phyloP scores from a whole-genome alignment of 805 yeast genomes.

The Priceomyces haplophilus region DNA sequence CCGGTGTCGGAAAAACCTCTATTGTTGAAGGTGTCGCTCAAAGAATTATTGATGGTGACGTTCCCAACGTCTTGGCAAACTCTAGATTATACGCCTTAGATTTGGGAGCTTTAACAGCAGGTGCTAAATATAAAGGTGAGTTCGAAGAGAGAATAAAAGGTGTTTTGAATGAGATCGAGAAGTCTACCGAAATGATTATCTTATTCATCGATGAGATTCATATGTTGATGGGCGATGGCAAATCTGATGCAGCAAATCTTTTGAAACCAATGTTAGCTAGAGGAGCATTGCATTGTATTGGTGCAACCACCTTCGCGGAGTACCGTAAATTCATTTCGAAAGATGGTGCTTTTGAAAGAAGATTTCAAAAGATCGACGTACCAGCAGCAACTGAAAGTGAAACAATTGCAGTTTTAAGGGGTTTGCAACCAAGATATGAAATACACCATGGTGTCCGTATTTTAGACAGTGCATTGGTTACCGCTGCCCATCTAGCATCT shows the following conservation, averaged over 20 bases:
- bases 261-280: slow-evolving; percentile 97
- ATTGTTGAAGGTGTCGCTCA: slow-evolving; percentile 99
- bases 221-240: slow-evolving; percentile 99
- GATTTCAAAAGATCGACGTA: slow-evolving; percentile 96
- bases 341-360: slow-evolving; percentile 98
- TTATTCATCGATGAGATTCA: slow-evolving; percentile 97
- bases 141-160: slow-evolving; percentile 98
- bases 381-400: slow-evolving; percentile 90
- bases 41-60: slow-evolving; percentile 92
- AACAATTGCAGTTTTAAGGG: slow-evolving; percentile 94
- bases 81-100: slow-evolving; percentile 85
- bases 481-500: slow-evolving; percentile 92
- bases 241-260: slow-evolving; percentile 93
- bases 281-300: slow-evolving; percentile 94
- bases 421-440: slow-evolving; percentile 88
- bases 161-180: slow-evolving; percentile 89
- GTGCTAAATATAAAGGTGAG: slow-evolving; percentile 98
- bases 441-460: slow-evolving; percentile 97
- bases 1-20: slow-evolving; percentile 98
- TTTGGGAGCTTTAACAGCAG: slow-evolving; percentile 95
- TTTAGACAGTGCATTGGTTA: slow-evolving; percentile 82
- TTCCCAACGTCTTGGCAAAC: slow-evolving; percentile 80
- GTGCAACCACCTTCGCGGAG: slow-evolving; percentile 95
- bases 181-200: slow-evolving; percentile 79
- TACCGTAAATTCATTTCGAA: slow-evolving; percentile 89